Evolutionary conservation across 2,329 filamentous ascomycete species (phyloP).

Genomic region (Penicillium sp.): DNA sequence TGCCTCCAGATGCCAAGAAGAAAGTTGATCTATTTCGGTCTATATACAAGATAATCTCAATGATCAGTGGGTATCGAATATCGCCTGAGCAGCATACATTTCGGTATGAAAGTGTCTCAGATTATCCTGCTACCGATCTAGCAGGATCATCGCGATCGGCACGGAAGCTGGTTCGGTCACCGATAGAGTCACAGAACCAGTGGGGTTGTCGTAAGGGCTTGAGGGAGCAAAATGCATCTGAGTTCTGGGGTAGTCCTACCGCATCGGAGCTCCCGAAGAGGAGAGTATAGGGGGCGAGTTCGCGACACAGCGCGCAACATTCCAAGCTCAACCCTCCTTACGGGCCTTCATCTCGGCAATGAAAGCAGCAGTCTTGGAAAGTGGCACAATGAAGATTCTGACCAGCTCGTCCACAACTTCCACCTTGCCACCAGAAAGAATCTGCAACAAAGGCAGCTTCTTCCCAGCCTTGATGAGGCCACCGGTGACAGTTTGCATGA

Average conservation of each 20-base stretch:
- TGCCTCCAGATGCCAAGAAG: background rate
- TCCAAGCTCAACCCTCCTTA: slow-evolving; percentile 48
- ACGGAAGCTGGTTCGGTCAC: background rate
- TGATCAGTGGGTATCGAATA: background rate
- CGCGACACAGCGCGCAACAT: background rate
- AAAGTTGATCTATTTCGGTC: background rate
- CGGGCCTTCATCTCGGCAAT: slow-evolving; percentile 82
- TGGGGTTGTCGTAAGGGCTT: background rate
- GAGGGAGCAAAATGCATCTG: background rate
- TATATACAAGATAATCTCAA: background rate
- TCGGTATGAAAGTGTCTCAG: background rate
- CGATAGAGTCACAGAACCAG: background rate
- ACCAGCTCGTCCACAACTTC: slow-evolving; percentile 88
- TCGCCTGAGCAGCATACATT: background rate
- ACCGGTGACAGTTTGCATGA: slow-evolving; percentile 78
- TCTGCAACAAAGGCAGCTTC: slow-evolving; percentile 75
- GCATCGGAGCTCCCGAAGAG: background rate
- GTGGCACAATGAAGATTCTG: slow-evolving; percentile 80
- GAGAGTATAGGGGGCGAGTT: background rate
- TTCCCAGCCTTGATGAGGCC: slow-evolving; percentile 88
- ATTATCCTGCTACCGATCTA: background rate
- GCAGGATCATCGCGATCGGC: background rate
- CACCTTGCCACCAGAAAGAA: slow-evolving; percentile 74
- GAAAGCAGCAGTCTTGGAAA: slow-evolving; percentile 70
- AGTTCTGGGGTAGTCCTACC: background rate